Conservation (phyloP, 805 yeast species). For the Candida ulmi region DNA sequence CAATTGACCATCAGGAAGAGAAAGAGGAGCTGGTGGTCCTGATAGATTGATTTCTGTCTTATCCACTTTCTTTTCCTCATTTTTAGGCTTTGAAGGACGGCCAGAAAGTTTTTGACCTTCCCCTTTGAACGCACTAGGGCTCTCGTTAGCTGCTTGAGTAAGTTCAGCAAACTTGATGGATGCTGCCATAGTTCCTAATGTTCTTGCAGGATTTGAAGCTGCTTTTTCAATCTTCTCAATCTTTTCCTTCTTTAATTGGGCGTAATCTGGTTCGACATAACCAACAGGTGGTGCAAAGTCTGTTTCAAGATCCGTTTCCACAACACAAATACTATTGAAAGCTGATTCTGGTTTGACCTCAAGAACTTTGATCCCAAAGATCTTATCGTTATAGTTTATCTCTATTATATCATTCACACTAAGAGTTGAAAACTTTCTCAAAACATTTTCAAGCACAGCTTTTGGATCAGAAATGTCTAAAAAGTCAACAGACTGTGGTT, state of each 20-base stretch:
- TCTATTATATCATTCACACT: constrained; percentile 82
- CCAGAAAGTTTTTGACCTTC: constrained; percentile 72
- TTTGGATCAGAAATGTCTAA: constrained; percentile 92
- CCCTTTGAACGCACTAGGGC: constrained; percentile 41
- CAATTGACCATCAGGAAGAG: constrained; percentile 76
- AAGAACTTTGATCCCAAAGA: constrained; percentile 74
- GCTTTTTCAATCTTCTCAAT: constrained; percentile 27
- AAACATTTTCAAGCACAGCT: constrained; percentile 90
- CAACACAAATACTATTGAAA: constrained; percentile 76
- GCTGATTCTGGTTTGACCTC: constrained; percentile 78
- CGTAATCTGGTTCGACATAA: constrained; percentile 84
- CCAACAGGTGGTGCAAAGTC: constrained; percentile 99
- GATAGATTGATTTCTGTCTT: constrained; percentile 39
- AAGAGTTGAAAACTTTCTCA: constrained; percentile 84
- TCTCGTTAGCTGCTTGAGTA: constrained; percentile 36
- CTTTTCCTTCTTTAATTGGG: constrained; percentile 19
- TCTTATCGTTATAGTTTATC: constrained; percentile 72
- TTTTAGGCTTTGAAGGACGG: constrained; percentile 28
- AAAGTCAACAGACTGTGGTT: constrained; percentile 93
- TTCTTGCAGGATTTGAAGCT: constrained; percentile 19
- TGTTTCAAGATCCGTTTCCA: constrained; percentile 93
- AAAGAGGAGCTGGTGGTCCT: constrained; percentile 67
- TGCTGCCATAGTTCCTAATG: constrained; percentile 72
- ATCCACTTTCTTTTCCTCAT: constrained; percentile 25
- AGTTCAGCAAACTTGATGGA: constrained; percentile 60